Percentiles rank a stretch among this genome's conserved stretches.
Evolutionary conservation across 352 stramenopile genomes (phyloP).

Genomic region (Thalassiosira ordinaria): DNA sequence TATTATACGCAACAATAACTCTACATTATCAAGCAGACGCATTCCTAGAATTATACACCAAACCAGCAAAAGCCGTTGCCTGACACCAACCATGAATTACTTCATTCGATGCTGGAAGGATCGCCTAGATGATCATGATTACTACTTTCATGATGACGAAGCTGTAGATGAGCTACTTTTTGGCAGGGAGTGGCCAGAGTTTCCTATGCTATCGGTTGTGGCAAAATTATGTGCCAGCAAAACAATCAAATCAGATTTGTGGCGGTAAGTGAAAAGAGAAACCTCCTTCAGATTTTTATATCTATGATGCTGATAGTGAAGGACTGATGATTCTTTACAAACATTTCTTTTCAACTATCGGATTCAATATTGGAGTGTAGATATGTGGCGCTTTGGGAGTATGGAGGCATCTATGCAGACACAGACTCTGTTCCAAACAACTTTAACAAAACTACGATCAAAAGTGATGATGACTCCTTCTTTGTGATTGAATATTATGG

Average conservation of each 20-base stretch:
- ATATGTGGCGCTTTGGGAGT: slow-evolving; percentile 60
- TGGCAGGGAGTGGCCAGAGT: slow-evolving; percentile 49
- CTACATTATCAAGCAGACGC: slow-evolving; percentile 19
- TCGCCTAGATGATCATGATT: slow-evolving; percentile 44
- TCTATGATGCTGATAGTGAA: background rate
- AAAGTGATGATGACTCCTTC: slow-evolving; percentile 32
- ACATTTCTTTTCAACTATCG: too few species aligned
- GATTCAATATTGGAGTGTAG: too few species aligned
- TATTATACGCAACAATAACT: slow-evolving; percentile 21
- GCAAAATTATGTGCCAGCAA: background rate
- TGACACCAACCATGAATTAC: slow-evolving; percentile 40
- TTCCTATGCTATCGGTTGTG: slow-evolving; percentile 62
- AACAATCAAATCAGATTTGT: too few species aligned
- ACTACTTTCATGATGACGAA: slow-evolving; percentile 75
- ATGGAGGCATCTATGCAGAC: slow-evolving; percentile 53
- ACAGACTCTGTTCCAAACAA: slow-evolving; percentile 48
- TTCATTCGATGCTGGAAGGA: slow-evolving; percentile 60
- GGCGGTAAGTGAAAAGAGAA: too few species aligned
- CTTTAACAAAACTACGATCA: slow-evolving; percentile 32
- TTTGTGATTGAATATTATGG: slow-evolving; percentile 45
- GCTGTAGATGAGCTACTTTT: slow-evolving; percentile 66
- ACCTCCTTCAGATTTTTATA: too few species aligned
- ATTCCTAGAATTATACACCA: slow-evolving; percentile 74
- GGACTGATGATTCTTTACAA: background rate
- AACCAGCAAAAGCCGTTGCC: slow-evolving; percentile 65